phyloP scores from a whole-genome alignment of 805 yeast genomes.

The Pichia scutulata region DNA sequence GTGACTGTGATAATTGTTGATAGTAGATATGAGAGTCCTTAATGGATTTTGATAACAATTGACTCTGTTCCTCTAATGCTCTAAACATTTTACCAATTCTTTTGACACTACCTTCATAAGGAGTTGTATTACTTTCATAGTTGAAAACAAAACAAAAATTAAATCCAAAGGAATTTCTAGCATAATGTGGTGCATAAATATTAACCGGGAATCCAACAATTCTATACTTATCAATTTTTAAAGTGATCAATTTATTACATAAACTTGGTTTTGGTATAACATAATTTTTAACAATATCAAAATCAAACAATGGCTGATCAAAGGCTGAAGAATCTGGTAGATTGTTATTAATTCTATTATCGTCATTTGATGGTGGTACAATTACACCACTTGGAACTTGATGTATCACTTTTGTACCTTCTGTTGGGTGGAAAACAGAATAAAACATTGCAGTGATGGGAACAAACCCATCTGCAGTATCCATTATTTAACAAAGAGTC shows the following conservation, averaged over 20 bases:
- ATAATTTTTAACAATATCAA: constrained; percentile 82
- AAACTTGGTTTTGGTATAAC: constrained; percentile 90
- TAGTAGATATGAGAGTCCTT: constrained; percentile 38
- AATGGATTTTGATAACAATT: constrained; percentile 53
- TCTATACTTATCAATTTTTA: constrained; percentile 61
- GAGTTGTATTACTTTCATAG: constrained; percentile 70
- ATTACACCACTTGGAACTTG: constrained; percentile 82
- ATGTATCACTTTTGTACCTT: constrained; percentile 85
- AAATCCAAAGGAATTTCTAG: constrained; percentile 87
- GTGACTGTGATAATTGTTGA: constrained; percentile 16
- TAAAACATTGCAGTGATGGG: constrained; percentile 88
- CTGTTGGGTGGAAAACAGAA: constrained; percentile 90
- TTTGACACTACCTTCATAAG: constrained; percentile 78
- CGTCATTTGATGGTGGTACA: constrained; percentile 29
- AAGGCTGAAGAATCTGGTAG: constrained; percentile 27
- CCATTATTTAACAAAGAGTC: constrained; percentile 14
- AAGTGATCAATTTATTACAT: constrained; percentile 72
- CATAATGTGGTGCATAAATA: constrained; percentile 64
- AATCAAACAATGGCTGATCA: constrained; percentile 50
- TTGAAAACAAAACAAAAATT: constrained; percentile 90
- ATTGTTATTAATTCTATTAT: constrained; percentile 10
- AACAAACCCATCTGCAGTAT: constrained; percentile 52
- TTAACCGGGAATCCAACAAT: constrained; percentile 87
- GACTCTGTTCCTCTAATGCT: constrained; percentile 85
- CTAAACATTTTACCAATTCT: constrained; percentile 84